Percentiles rank a stretch among this genome's conserved stretches.
phyloP scores from a whole-genome alignment of 441 rosid genomes.

The Populus hybrid region DNA sequence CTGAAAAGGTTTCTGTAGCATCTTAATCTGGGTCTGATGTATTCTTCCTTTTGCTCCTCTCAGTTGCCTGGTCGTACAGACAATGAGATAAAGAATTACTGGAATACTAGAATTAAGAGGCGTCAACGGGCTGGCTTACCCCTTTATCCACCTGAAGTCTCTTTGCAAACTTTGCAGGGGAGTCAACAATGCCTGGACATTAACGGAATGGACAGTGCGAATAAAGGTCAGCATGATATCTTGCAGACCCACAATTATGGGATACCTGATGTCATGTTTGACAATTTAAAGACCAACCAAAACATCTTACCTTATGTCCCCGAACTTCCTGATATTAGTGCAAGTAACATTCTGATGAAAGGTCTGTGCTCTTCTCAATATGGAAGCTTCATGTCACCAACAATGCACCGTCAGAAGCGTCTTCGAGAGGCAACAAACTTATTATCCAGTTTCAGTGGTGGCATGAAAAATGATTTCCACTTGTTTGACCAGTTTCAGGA shows the following conservation, averaged over 20 bases:
- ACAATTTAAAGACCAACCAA: constrained; percentile 54
- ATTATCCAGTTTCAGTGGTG: constrained; percentile 41
- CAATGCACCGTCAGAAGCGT: constrained; percentile 54
- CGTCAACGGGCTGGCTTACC: constrained; percentile 96
- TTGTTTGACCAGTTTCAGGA: constrained; percentile 49
- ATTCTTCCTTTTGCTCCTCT: constrained; percentile 12
- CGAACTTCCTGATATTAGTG: constrained; percentile 56
- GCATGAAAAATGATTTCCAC: constrained; percentile 49
- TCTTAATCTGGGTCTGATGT: background rate
- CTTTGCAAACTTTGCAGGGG: constrained; percentile 60
- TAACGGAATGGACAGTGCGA: constrained; percentile 33
- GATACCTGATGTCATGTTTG: constrained; percentile 70
- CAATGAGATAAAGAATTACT: constrained; percentile 98
- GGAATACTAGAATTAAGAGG: constrained; percentile 97
- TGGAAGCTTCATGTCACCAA: constrained; percentile 50
- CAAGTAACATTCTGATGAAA: constrained; percentile 58
- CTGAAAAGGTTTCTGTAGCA: background rate
- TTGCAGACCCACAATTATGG: constrained; percentile 49
- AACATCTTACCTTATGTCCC: constrained; percentile 52
- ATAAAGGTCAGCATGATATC: constrained; percentile 53
- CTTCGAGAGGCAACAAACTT: constrained; percentile 51
- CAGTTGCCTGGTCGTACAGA: constrained; percentile 99
- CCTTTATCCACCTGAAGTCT: constrained; percentile 88
- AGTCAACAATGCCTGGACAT: constrained; percentile 43
- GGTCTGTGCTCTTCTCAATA: constrained; percentile 58